Base-by-base conservation (phyloP, 768 basidiomycete genomes). In the Cubamyces lactineus region DNA sequence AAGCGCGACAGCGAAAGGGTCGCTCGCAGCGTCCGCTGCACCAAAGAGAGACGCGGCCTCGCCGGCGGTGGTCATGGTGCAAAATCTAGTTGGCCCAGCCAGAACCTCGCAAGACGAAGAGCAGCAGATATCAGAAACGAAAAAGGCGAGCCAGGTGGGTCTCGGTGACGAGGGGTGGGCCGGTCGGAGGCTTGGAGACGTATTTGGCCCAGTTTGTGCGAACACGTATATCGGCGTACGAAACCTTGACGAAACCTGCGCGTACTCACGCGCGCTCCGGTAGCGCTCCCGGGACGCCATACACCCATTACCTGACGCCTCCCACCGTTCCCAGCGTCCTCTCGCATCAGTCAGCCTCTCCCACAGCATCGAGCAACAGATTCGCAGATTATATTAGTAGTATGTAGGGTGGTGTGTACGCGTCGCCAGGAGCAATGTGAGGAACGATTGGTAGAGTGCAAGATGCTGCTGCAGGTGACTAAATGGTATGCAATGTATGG, bases 41-140 rank as follows among this genome's bases (percentile, higher is more conserved):
- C 86, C 89, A 79, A 94, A 94, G 48, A 94, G 87, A 59, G 89
- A 86, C 53, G 91, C 88, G 39, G 92, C 92, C 66, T 89, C 86
- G 78, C 91, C 89, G 59, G 88, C 84, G 66, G 80, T 78, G 72
- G 78, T 82, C 87, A 89, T 88, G 69, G 69, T 68, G 60, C 51
- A 48, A 39, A 28, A 51, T 43, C 51, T 51, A 39, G 28, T 49
- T 40, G 62, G 66, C 57, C 45, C 55, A 64, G 63, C 57, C 59
- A 57, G 55, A 43, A 54, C 52, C 58, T 42, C 40, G 53, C 52
- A 66, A 69, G 60, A 65, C 62, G 56, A 60, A 57, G 59, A 51
- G 41, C 52, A 51, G 41, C 52, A 50, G 57, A 50, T 17, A 51
- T 50, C 51, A 26, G 28, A 51, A 41, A 56, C 43, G 17, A 39